A percentile compares a stretch with the other conserved stretches of the same genome.
Conservation (phyloP, 768 basidiomycete genomes). For the Phaeotremella skinneri region DNA sequence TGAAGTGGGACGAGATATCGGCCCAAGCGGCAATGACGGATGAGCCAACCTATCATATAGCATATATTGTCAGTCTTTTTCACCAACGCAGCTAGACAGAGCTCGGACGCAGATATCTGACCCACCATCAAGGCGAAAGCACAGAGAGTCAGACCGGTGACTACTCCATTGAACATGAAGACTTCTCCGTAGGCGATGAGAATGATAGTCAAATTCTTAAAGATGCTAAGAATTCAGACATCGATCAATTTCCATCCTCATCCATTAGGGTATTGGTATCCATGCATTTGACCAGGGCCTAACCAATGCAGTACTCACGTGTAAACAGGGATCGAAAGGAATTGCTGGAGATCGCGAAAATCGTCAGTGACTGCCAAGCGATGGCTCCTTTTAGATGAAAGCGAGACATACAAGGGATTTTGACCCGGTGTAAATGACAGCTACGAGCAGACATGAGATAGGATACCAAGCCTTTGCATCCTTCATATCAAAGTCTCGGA, state of each 20-base stretch:
- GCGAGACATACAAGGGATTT: slow-evolving; percentile 78
- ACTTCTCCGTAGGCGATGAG: slow-evolving; percentile 98
- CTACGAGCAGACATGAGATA: slow-evolving; percentile 84
- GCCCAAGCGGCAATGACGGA: slow-evolving; percentile 94
- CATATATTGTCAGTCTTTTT: background rate
- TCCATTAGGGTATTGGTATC: background rate
- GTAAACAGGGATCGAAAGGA: slow-evolving; percentile 90
- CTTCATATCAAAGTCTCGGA: slow-evolving; percentile 74
- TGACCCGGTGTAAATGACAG: slow-evolving; percentile 95
- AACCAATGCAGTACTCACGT: slow-evolving; percentile 60
- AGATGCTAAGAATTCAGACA: slow-evolving; percentile 51
- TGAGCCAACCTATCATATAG: slow-evolving; percentile 60
- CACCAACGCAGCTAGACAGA: background rate
- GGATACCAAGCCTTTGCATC: slow-evolving; percentile 94
- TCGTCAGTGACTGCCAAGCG: background rate
- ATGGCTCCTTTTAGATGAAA: background rate
- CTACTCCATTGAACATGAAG: slow-evolving; percentile 87
- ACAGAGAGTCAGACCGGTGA: slow-evolving; percentile 80
- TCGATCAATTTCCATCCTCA: background rate
- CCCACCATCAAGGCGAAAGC: slow-evolving; percentile 85
- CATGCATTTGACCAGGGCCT: background rate
- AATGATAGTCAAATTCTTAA: slow-evolving; percentile 98
- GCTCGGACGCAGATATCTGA: background rate
- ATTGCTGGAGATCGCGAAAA: slow-evolving; percentile 73
- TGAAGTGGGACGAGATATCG: slow-evolving; percentile 62